Conservation (phyloP, 805 yeast genomes). For the Nakazawaea pomicola region DNA sequence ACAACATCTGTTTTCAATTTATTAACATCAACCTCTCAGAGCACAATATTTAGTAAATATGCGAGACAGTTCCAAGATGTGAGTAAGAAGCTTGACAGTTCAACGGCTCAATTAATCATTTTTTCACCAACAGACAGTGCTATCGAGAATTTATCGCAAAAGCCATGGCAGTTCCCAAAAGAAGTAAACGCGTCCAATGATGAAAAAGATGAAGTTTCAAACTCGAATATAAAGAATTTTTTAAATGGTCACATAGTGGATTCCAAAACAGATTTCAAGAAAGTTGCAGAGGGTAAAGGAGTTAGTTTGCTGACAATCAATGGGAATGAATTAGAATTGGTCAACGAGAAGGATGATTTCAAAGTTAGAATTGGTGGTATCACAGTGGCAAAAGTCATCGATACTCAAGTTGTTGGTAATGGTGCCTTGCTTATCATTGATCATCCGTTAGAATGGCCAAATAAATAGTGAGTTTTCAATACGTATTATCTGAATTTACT, state of each 20-base stretch:
- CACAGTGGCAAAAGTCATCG: conserved; percentile 27
- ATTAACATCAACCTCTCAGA: not conserved
- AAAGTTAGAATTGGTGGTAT: conserved; percentile 27
- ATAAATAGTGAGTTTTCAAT: conserved; percentile 7
- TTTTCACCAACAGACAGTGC: conserved; percentile 73
- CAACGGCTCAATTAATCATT: conserved; percentile 33
- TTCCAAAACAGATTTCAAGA: conserved; percentile 12
- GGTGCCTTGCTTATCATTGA: conserved; percentile 41
- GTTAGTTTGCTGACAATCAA: conserved; percentile 28
- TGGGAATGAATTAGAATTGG: conserved; percentile 32
- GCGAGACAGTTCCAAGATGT: conserved; percentile 1
- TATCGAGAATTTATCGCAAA: conserved; percentile 39
- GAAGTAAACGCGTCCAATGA: conserved; percentile 34
- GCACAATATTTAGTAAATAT: conserved; percentile 7
- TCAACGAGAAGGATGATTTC: conserved; percentile 30
- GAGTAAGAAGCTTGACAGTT: not conserved
- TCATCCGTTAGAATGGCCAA: conserved; percentile 31
- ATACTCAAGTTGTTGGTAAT: conserved; percentile 34
- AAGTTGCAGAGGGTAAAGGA: conserved; percentile 17
- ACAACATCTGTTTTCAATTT: conserved; percentile 1
- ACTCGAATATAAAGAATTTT: conserved; percentile 50
- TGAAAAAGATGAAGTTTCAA: conserved; percentile 43
- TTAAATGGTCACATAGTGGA: conserved; percentile 58
- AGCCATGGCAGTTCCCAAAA: conserved; percentile 83
- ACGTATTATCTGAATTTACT: too few species aligned